Evolutionary conservation across 148 eudicot species (phyloP).

Genomic region (Silene latifolia): DNA sequence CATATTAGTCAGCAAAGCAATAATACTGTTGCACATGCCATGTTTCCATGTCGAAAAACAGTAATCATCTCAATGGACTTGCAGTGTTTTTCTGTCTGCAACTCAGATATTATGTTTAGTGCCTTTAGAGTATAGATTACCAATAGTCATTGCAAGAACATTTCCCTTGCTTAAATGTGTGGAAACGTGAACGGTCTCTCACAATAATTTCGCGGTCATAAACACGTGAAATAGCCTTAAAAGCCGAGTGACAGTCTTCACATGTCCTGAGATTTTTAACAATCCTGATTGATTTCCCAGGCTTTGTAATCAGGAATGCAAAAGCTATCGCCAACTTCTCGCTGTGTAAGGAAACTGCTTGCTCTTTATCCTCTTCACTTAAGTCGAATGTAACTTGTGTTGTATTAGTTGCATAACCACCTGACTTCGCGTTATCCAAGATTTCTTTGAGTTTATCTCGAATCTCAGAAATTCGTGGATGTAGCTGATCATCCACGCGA

Average conservation of each 20-base stretch:
- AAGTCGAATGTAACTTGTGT: conserved; percentile 49
- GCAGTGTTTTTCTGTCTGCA: conserved; percentile 19
- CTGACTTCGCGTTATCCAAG: conserved; percentile 31
- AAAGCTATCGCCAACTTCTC: conserved; percentile 58
- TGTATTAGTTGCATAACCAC: conserved; percentile 38
- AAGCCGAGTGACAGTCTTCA: conserved; percentile 48
- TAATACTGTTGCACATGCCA: conserved; percentile 17
- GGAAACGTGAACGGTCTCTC: conserved; percentile 55
- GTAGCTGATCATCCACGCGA: conserved; percentile 51
- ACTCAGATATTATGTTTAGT: neutral
- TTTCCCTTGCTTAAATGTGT: conserved; percentile 41
- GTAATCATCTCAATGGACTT: conserved; percentile 22
- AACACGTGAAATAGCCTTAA: conserved; percentile 52
- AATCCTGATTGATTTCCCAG: conserved; percentile 40
- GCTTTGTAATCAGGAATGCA: conserved; percentile 35
- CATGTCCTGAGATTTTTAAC: conserved; percentile 57
- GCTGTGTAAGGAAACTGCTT: conserved; percentile 55
- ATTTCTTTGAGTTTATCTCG: conserved; percentile 41
- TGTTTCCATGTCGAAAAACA: conserved; percentile 18
- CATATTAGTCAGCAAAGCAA: conserved; percentile 19
- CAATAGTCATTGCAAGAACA: conserved; percentile 54
- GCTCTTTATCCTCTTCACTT: conserved; percentile 62
- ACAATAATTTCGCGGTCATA: conserved; percentile 57
- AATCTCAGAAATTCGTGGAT: conserved; percentile 40
- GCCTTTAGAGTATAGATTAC: conserved; percentile 19